A percentile compares a stretch with the other conserved stretches of the same genome.
phyloP scores from a whole-genome alignment of 176 grass and related monocot genomes.

The Leersia perrieri region DNA sequence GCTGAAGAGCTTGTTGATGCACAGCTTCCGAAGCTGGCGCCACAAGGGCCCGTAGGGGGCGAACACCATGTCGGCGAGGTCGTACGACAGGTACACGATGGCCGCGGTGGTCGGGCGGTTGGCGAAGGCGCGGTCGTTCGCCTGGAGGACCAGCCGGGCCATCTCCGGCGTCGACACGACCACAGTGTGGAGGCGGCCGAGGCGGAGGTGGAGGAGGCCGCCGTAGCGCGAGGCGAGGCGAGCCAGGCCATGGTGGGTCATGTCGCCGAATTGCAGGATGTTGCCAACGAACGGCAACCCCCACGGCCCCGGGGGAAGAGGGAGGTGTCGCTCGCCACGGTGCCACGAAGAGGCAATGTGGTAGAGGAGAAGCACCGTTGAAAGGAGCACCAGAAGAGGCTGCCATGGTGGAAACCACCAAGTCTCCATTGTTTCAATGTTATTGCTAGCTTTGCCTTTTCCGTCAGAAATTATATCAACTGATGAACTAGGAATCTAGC shows the following conservation, averaged over 20 bases:
- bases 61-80: conserved; percentile 57
- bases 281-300: conserved; percentile 42
- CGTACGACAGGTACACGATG: conserved; percentile 48
- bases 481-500: too few species aligned
- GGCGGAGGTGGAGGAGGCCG: conserved; percentile 37
- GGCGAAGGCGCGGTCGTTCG: conserved; percentile 42
- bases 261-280: conserved; percentile 42
- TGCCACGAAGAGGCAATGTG: neutral
- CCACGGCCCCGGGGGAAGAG: conserved; percentile 38
- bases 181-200: conserved; percentile 33
- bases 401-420: neutral
- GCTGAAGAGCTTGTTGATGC: conserved; percentile 55
- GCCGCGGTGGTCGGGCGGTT: conserved; percentile 42
- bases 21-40: conserved; percentile 62
- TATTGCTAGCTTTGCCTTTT: neutral
- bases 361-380: neutral
- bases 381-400: neutral
- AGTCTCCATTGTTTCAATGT: neutral
- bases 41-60: conserved; percentile 58
- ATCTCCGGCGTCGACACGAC: conserved; percentile 41
- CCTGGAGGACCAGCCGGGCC: conserved; percentile 43
- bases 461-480: too few species aligned
- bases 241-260: conserved; percentile 48
- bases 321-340: neutral
- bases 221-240: conserved; percentile 35